Conservation (phyloP, 495 filamentous ascomycete genomes). For the Daldinia vernicosa region DNA sequence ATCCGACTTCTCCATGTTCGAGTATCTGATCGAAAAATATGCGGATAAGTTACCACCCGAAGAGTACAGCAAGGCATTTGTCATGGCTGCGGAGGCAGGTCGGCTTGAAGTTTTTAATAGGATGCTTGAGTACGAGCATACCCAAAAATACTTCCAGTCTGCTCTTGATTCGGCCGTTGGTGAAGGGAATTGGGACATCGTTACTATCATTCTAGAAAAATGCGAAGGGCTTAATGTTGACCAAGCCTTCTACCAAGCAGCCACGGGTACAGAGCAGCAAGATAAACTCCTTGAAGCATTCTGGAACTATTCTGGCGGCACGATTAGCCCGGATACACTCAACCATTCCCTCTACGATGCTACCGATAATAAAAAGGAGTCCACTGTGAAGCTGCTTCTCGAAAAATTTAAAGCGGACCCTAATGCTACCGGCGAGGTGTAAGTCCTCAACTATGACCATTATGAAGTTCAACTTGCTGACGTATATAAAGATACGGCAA, state of each 20-base stretch:
- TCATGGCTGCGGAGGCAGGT: slow-evolving; percentile 44
- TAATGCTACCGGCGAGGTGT: slow-evolving; percentile 47
- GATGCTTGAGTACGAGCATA: slow-evolving; percentile 42
- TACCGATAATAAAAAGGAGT: slow-evolving; percentile 45
- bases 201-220: slow-evolving; percentile 38
- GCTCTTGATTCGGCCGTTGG: slow-evolving; percentile 41
- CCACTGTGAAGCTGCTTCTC: slow-evolving; percentile 44
- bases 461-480: slow-evolving; percentile 14
- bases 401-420: slow-evolving; percentile 40
- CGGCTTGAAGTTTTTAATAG: slow-evolving; percentile 44
- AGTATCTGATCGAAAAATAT: slow-evolving; percentile 44
- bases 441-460: slow-evolving; percentile 9
- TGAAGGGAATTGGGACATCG: slow-evolving; percentile 45
- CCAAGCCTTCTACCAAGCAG: slow-evolving; percentile 36
- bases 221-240: slow-evolving; percentile 38
- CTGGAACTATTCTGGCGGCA: slow-evolving; percentile 40
- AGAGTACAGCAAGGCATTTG: slow-evolving; percentile 45
- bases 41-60: slow-evolving; percentile 40
- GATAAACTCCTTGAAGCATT: slow-evolving; percentile 41
- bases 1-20: slow-evolving; percentile 48
- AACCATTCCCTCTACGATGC: slow-evolving; percentile 44
- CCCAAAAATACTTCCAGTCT: slow-evolving; percentile 36
- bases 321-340: slow-evolving; percentile 33
- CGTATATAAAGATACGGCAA: slow-evolving; percentile 41
- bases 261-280: slow-evolving; percentile 41